Percentiles rank a stretch among this genome's conserved stretches.
Evolutionary conservation across 2,329 filamentous ascomycete genomes (phyloP).

Genomic region (Piedraia hortae): DNA sequence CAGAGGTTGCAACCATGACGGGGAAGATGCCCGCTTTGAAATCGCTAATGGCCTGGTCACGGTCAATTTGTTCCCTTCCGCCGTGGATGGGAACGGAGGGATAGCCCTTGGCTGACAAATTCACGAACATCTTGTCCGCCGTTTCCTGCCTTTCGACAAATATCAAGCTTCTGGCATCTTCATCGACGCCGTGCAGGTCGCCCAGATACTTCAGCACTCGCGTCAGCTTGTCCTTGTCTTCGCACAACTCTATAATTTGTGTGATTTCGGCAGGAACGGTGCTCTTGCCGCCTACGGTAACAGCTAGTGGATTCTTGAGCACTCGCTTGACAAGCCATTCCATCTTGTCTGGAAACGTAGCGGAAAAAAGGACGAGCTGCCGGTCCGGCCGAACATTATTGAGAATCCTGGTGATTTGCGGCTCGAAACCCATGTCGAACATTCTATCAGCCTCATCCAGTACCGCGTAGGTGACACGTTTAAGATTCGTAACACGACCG

Average conservation of each 20-base stretch:
- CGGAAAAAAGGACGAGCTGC: slow-evolving; percentile 87
- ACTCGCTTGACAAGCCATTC: slow-evolving; percentile 75
- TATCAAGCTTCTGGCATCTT: slow-evolving; percentile 69
- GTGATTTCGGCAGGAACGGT: slow-evolving; percentile 47
- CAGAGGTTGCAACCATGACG: slow-evolving; percentile 78
- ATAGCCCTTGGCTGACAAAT: slow-evolving; percentile 60
- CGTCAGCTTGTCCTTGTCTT: slow-evolving; percentile 58
- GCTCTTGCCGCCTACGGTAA: slow-evolving; percentile 67
- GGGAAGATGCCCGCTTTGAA: slow-evolving; percentile 82
- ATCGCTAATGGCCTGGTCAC: slow-evolving; percentile 72
- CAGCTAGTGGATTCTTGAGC: slow-evolving; percentile 61
- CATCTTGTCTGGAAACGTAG: slow-evolving; percentile 85
- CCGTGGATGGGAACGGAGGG: slow-evolving; percentile 85
- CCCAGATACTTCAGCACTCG: slow-evolving; percentile 68
- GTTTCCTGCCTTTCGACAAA: slow-evolving; percentile 15
- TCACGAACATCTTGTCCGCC: slow-evolving; percentile 26
- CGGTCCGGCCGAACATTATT: slow-evolving; percentile 73
- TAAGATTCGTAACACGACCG: slow-evolving; percentile 77
- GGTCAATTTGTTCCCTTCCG: slow-evolving; percentile 77
- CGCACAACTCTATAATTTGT: slow-evolving; percentile 68
- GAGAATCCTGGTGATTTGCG: slow-evolving; percentile 91
- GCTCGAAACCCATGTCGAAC: slow-evolving; percentile 99
- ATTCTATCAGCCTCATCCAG: slow-evolving; percentile 94
- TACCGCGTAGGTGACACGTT: slow-evolving; percentile 74
- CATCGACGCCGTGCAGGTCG: slow-evolving; percentile 59